A percentile compares a stretch with the other conserved stretches of the same genome.
Conservation (phyloP, 1,284 basidiomycete species). For the Hypsizygus ulmarius region DNA sequence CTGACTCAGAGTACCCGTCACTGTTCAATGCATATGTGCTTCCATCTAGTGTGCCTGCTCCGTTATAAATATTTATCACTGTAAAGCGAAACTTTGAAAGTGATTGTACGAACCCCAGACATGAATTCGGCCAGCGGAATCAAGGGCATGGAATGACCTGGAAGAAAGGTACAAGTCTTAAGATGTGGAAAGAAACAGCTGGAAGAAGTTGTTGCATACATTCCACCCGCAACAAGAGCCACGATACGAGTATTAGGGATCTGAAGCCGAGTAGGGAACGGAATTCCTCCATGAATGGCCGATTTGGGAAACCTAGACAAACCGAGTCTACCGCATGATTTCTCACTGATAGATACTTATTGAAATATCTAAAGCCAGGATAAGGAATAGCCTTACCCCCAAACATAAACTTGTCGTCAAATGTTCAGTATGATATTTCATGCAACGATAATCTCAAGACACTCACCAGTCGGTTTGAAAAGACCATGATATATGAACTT, state of each 20-base stretch:
- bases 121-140: conserved; percentile 69
- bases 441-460: background rate
- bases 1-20: conserved; percentile 58
- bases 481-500: conserved; percentile 78
- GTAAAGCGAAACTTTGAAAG: conserved; percentile 7
- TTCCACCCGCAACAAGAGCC: conserved; percentile 74
- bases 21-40: conserved; percentile 35
- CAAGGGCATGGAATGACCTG: conserved; percentile 80
- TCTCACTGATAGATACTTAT: conserved; percentile 42
- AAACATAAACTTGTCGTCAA: conserved; percentile 56
- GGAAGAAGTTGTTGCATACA: conserved; percentile 44
- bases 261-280: conserved; percentile 59
- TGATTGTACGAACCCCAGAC: conserved; percentile 70
- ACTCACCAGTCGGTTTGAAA: conserved; percentile 48
- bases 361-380: background rate
- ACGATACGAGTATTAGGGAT: conserved; percentile 67
- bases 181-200: conserved; percentile 3
- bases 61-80: conserved; percentile 5
- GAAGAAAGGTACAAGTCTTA: conserved; percentile 3
- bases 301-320: conserved; percentile 36
- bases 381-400: conserved; percentile 62
- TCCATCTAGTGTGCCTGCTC: conserved; percentile 62
- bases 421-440: background rate
- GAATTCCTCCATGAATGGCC: conserved; percentile 41
- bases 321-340: conserved; percentile 60